Percentiles rank a stretch among this genome's conserved stretches.
Evolutionary conservation across 2,329 filamentous ascomycete species (phyloP).

Genomic region (Dothistroma septosporum): DNA sequence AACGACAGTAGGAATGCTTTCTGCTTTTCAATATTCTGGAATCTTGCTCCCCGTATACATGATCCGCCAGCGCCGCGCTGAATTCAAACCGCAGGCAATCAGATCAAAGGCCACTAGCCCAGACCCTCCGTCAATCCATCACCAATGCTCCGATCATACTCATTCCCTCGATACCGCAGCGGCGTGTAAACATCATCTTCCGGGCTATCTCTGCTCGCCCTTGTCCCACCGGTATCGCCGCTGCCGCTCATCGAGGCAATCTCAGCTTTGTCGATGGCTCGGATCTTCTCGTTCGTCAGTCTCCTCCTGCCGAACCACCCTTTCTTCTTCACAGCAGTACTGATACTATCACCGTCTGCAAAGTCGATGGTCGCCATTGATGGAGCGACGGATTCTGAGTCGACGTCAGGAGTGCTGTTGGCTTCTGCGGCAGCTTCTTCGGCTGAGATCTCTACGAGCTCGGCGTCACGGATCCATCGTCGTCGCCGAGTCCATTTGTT

Average conservation of each 20-base stretch:
- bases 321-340: constrained; percentile 23
- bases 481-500: constrained; percentile 85
- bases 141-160: constrained; percentile 68
- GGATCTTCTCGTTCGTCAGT: constrained; percentile 17
- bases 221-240: constrained; percentile 25
- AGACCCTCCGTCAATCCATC: constrained; percentile 82
- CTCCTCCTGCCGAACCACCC: constrained; percentile 27
- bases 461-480: constrained; percentile 96
- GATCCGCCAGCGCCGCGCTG: constrained; percentile 2
- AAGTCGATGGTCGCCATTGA: constrained; percentile 15
- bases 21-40: neutral
- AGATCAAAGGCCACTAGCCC: constrained; percentile 52
- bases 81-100: neutral
- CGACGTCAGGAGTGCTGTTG: constrained; percentile 6
- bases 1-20: neutral
- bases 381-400: constrained; percentile 12
- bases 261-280: constrained; percentile 23
- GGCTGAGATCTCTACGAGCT: constrained; percentile 69
- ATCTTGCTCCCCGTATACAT: neutral
- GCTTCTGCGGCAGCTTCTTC: constrained; percentile 13
- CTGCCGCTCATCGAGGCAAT: constrained; percentile 23
- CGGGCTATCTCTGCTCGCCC: constrained; percentile 33
- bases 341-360: constrained; percentile 19
- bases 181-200: constrained; percentile 49
- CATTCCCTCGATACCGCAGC: constrained; percentile 48